Conservation (phyloP, 768 basidiomycete species). For the Polyporus arcularius region DNA sequence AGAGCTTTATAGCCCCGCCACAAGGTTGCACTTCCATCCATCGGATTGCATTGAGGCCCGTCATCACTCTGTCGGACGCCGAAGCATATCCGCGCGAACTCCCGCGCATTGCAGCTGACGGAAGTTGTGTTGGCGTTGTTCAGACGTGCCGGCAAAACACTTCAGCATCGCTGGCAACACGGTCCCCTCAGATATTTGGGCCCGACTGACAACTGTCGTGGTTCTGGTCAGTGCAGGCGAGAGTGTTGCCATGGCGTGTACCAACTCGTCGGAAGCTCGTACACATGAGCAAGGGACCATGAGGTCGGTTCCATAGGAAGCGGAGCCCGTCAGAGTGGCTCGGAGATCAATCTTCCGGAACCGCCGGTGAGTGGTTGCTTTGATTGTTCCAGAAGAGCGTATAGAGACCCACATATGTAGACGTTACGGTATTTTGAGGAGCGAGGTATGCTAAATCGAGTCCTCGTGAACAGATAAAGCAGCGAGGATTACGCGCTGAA, state of each 20-base stretch:
- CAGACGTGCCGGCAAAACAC: too few relatives aligned
- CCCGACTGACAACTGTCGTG: too few relatives aligned
- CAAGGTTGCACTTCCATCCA: too few relatives aligned
- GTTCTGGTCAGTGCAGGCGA: too few relatives aligned
- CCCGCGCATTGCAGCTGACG: too few relatives aligned
- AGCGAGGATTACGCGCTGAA: not conserved
- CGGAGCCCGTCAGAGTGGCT: not conserved
- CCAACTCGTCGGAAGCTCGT: not conserved
- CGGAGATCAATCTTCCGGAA: not conserved
- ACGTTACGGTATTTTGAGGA: not conserved
- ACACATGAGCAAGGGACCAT: not conserved
- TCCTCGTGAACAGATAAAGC: not conserved
- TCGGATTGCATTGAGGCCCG: too few relatives aligned
- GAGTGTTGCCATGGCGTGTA: not conserved
- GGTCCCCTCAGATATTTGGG: too few relatives aligned
- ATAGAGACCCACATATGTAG: too few relatives aligned
- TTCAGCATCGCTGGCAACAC: too few relatives aligned
- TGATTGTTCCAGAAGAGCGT: not conserved
- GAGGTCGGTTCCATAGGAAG: not conserved
- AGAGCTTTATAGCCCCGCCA: not conserved
- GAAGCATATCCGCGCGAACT: too few relatives aligned
- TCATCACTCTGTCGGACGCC: too few relatives aligned
- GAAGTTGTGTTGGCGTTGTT: too few relatives aligned
- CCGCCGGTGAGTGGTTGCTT: not conserved
- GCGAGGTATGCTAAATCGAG: not conserved